These are phyloP conservation scores for Zasmidium angulare DNA, from an alignment of 2,329 filamentous ascomycete species.

Conservation along the genomic window DNA sequence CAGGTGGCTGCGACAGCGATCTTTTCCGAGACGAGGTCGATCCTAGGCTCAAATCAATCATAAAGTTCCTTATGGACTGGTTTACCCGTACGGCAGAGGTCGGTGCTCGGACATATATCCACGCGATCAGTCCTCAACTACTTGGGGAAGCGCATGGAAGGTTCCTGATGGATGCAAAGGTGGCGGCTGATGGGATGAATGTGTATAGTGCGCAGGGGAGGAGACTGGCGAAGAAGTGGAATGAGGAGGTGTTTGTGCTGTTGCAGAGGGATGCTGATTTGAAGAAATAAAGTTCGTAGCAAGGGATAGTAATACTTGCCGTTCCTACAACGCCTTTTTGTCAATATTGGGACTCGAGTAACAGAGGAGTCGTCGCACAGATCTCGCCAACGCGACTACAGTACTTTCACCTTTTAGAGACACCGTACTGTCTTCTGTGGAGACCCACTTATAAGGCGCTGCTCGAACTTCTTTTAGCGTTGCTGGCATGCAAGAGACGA, in stretches of 20 bases:
- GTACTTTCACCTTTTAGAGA: too few relatives aligned
- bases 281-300: neutral
- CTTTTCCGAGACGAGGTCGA: conserved; percentile 27
- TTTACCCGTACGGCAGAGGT: conserved; percentile 35
- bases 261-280: conserved; percentile 29
- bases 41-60: neutral
- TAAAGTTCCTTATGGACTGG: neutral
- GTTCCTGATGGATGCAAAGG: conserved; percentile 37
- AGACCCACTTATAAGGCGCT: too few relatives aligned
- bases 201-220: conserved; percentile 34
- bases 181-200: conserved; percentile 18
- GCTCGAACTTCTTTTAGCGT: too few relatives aligned
- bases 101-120: conserved; percentile 38
- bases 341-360: too few relatives aligned
- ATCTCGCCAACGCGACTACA: too few relatives aligned
- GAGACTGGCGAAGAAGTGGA: conserved; percentile 33
- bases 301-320: too few relatives aligned
- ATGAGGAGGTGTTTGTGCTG: conserved; percentile 35
- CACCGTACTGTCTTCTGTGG: too few relatives aligned
- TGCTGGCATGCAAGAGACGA: too few relatives aligned
- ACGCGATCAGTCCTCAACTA: conserved; percentile 29
- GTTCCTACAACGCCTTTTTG: too few relatives aligned
- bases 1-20: conserved; percentile 35
- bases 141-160: conserved; percentile 37
- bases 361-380: too few relatives aligned